A percentile compares a stretch with the other conserved stretches of the same genome.
Evolutionary conservation across 2,329 filamentous ascomycete species (phyloP).

Genomic region (Exophiala sp.): DNA sequence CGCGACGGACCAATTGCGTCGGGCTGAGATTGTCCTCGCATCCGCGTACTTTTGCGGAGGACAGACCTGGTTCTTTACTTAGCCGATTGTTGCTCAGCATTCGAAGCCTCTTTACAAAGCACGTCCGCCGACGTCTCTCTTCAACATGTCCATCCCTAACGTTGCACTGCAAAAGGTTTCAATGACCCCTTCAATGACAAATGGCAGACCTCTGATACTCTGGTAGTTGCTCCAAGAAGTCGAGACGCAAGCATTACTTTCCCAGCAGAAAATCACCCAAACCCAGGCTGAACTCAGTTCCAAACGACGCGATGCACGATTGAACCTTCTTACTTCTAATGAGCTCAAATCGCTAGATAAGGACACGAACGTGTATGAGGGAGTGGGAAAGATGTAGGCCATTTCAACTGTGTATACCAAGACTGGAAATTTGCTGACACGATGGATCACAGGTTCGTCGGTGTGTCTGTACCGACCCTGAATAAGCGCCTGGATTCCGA

Average conservation of each 20-base stretch:
- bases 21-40: too few species aligned
- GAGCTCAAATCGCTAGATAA: slow-evolving; percentile 75
- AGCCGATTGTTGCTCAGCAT: too few species aligned
- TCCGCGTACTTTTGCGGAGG: too few species aligned
- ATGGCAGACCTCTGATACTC: slow-evolving; percentile 5
- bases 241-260: slow-evolving; percentile 79
- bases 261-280: slow-evolving; percentile 87
- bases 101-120: too few species aligned
- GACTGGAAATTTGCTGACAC: background rate
- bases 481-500: slow-evolving; percentile 73
- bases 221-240: slow-evolving; percentile 84
- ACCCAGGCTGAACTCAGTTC: slow-evolving; percentile 78
- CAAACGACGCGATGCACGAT: slow-evolving; percentile 84
- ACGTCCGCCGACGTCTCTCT: background rate
- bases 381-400: slow-evolving; percentile 91
- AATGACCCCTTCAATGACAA: background rate
- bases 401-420: background rate
- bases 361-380: slow-evolving; percentile 83
- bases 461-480: slow-evolving; percentile 67
- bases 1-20: too few species aligned
- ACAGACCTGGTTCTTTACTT: too few species aligned
- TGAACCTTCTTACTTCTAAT: slow-evolving; percentile 79
- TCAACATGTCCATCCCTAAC: slow-evolving; percentile 84
- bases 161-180: slow-evolving; percentile 88
- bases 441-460: slow-evolving; percentile 69